Base-by-base conservation (phyloP, 805 yeast species). In the Wickerhamiella sergipiensis region DNA sequence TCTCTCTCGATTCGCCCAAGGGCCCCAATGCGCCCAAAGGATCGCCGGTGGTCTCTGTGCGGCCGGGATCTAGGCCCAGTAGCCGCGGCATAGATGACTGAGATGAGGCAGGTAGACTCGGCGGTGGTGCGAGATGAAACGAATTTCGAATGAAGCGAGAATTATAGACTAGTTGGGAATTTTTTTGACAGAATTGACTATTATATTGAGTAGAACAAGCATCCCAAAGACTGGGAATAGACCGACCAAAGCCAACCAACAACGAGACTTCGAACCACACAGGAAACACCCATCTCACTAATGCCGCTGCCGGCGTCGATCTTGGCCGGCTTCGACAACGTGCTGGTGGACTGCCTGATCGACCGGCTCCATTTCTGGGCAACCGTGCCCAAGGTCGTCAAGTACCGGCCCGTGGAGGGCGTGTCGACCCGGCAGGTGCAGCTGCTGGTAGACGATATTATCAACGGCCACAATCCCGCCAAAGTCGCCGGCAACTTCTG, bases 311-410 rank as follows among this genome's bases (percentile, higher is more conserved):
- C 60, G 21, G 59, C 60, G 48, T 53, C 57, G 24, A 62, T 61
- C 40, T 51, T 62, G 49, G 61, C 64, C 23, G 51, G 49, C 46
- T 60, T 62, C 43, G 65, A 62, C 55, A 64, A 62, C 50, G 52
- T 61, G 33, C 54, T 61, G 44, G 62, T 59, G 13, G 64, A 62
- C 54, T 55, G 60, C 36, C 53, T 62, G 26, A 50, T 62, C 17
- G 64, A 62, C 45, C 49, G 54, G 40, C 50, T 62, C 23, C 56
- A 53, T 53, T 65, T 59, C 48, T 65, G 69, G 68, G 55, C 59
- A 22, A 53, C 52, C 24, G 57, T 55, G 12, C 56, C 65, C 19
- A 66, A 66, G 46, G 59, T 59, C 42, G 33, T 33, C 22, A n/a
- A 15, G 19, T 43, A 43, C 33, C 19, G 15, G 9, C 46, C 33